Conservation (phyloP, 306 rosid species). For the Canavalia gladiata region DNA sequence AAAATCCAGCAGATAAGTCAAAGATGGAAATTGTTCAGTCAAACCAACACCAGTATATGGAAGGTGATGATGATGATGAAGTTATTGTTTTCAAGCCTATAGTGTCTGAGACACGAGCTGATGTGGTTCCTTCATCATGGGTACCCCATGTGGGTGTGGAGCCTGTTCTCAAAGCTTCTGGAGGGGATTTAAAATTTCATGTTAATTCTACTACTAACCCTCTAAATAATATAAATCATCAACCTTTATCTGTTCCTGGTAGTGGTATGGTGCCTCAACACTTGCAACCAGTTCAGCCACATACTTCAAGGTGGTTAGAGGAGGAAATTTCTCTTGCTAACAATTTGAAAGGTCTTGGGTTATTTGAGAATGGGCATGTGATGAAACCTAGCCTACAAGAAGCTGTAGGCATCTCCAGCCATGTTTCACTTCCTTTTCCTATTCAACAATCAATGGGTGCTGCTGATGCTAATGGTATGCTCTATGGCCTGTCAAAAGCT, state of each 20-base stretch:
- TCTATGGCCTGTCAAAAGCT: constrained; percentile 58
- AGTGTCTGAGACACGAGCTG: constrained; percentile 70
- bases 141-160: constrained; percentile 55
- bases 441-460: constrained; percentile 63
- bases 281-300: constrained; percentile 60
- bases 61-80: constrained; percentile 92
- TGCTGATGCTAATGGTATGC: constrained; percentile 47
- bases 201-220: constrained; percentile 51
- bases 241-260: constrained; percentile 55
- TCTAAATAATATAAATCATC: constrained; percentile 52
- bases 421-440: constrained; percentile 58
- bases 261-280: constrained; percentile 56
- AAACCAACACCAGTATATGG: constrained; percentile 57
- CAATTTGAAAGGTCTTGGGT: constrained; percentile 62
- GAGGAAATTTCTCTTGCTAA: constrained; percentile 67
- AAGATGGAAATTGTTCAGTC: constrained; percentile 51
- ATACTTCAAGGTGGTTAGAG: constrained; percentile 63
- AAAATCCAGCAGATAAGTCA: constrained; percentile 52
- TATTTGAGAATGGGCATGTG: constrained; percentile 72
- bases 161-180: constrained; percentile 58
- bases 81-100: constrained; percentile 92
- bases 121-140: constrained; percentile 59
- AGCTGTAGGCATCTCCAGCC: constrained; percentile 53
- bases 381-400: constrained; percentile 57
- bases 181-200: constrained; percentile 58